Evolutionary conservation across 768 basidiomycete genomes (phyloP), one percentile per base, ranked within the genome.

Genomic region (Infundibulicybe gibba): DNA sequence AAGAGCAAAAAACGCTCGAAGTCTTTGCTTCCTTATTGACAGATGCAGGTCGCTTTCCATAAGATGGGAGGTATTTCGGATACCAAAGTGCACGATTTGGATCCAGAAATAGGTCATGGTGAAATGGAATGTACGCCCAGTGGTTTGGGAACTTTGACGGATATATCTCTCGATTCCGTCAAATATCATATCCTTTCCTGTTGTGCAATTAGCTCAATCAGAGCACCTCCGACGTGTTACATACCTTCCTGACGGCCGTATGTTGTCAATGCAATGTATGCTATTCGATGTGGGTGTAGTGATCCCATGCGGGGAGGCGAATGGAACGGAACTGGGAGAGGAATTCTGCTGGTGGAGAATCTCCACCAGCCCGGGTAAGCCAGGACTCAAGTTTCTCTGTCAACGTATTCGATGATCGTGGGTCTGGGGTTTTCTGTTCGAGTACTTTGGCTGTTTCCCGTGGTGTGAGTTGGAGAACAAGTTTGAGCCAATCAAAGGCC

Each of bases 71-170:
- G 40, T 40, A 34, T 65, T 69, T 9, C 59, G 65, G 41, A 75
- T 75, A 0, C 70, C 74, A 43, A 75, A 70, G 46, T 75, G 74
- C 12, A 74, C 71, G 19, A 74, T 63, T 52, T 77, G 72, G 44
- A 76, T 70, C 74, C 75, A 76, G 55, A 76, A 74, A 48, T 74
- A 77, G 0, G 75, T 72, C 74, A 77, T 73, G 15, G 72, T 72
- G 34, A 73, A 45, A 46, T 76, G 69, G 53, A 74, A 75, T 17
- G 66, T 58, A 17, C 67, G 64, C 5, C 62, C 64, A 3, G 59
- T 61, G 3, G 70, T 67, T 40, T 70, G 66, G 20, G 61, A 39
- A 53, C 64, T 71, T 42, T 63, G 45, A 10, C 56, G 43, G 45
- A 71, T 71, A 47, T 77, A 74, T 12, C 56, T 58, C 43, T 69